A percentile compares a stretch with the other conserved stretches of the same genome.
Conservation (phyloP, 345 rosid species). For the Populus davidiana region DNA sequence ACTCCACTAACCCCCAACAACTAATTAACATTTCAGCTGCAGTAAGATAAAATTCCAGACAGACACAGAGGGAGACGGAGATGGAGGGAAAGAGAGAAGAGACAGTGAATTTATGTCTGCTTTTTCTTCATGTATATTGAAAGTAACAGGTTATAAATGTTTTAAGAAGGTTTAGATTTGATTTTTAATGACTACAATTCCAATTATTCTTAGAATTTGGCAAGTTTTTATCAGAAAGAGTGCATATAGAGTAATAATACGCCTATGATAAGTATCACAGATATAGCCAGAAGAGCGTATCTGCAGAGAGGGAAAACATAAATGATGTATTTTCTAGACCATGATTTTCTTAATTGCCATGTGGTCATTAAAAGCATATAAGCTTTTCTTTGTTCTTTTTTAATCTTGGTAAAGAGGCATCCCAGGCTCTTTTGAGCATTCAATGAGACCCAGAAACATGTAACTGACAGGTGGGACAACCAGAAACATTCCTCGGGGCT, state of each 20-base stretch:
- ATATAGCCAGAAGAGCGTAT: not conserved
- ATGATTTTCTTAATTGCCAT: slow-evolving; percentile 2
- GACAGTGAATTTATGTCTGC: not conserved
- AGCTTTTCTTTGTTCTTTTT: not conserved
- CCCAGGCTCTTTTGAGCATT: not conserved
- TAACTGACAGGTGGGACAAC: not conserved
- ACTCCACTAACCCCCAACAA: not conserved
- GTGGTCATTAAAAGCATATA: not conserved
- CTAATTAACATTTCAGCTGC: not conserved
- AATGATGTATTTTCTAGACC: not conserved
- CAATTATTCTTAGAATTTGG: slow-evolving; percentile 5
- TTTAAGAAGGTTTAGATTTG: not conserved
- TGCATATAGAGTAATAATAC: not conserved
- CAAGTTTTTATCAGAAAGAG: not conserved
- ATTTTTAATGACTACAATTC: slow-evolving; percentile 8
- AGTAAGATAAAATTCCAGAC: not conserved
- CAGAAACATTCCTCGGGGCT: not conserved
- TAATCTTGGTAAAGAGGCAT: not conserved
- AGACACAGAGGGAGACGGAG: not conserved
- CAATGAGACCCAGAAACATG: not conserved
- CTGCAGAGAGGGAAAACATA: not conserved
- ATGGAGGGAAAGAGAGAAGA: not conserved
- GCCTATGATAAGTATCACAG: not conserved
- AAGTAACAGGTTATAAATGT: not conserved
- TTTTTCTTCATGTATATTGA: not conserved